Evolutionary conservation across 805 yeast species (phyloP).

Genomic region (Pichia sporocuriosa): DNA sequence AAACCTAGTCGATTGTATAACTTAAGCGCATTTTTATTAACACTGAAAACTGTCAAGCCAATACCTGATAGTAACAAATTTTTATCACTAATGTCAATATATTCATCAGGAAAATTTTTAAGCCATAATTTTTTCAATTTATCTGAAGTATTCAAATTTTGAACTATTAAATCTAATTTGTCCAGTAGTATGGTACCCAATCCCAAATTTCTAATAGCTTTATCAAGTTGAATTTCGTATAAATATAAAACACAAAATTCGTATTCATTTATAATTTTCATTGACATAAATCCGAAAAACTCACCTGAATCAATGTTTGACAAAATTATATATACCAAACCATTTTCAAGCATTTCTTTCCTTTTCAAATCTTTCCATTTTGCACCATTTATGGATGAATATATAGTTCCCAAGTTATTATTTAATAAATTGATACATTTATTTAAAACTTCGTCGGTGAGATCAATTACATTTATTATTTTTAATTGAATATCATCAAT

Average conservation of each 20-base stretch:
- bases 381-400: conserved; percentile 28
- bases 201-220: conserved; percentile 28
- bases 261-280: conserved; percentile 37
- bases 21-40: conserved; percentile 7
- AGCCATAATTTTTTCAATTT: conserved; percentile 8
- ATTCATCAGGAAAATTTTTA: conserved; percentile 1
- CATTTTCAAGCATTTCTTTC: conserved; percentile 41
- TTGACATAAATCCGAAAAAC: conserved; percentile 39
- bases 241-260: conserved; percentile 39
- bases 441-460: background rate
- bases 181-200: conserved; percentile 37
- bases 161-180: conserved; percentile 30
- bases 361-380: conserved; percentile 37
- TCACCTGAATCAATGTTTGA: conserved; percentile 1
- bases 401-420: conserved; percentile 22
- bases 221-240: conserved; percentile 48
- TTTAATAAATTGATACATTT: conserved; percentile 22
- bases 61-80: conserved; percentile 4
- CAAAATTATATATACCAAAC: conserved; percentile 39
- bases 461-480: background rate
- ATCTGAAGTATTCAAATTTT: conserved; percentile 9
- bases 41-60: conserved; percentile 13
- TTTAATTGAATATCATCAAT: background rate
- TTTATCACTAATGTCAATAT: background rate
- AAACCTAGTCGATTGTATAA: conserved; percentile 7